phyloP scores from a whole-genome alignment of 2,329 filamentous ascomycete genomes.

The Sclerotinia glacialis region DNA sequence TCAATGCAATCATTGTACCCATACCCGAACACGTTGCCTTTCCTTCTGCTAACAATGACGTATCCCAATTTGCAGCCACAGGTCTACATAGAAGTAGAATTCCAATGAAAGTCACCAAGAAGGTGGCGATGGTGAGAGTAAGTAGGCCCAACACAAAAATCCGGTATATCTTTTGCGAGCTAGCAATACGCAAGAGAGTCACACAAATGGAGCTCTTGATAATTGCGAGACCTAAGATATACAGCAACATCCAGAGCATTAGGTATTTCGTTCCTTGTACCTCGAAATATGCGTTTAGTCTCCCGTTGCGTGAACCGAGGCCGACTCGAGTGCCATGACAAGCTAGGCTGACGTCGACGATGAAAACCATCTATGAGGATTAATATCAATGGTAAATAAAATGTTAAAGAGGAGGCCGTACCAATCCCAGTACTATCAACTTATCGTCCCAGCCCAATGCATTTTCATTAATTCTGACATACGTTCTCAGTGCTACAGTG shows the following conservation, averaged over 20 bases:
- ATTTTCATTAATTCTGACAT: not conserved
- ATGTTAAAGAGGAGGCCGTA: not conserved
- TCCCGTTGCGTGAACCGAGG: constrained; percentile 27
- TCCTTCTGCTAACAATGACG: constrained; percentile 20
- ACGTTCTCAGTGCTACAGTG: constrained; percentile 1
- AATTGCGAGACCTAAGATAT: constrained; percentile 26
- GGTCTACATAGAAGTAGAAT: constrained; percentile 29
- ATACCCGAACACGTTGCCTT: constrained; percentile 26
- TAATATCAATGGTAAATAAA: not conserved
- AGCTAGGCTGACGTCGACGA: constrained; percentile 27
- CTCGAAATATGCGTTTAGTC: constrained; percentile 25
- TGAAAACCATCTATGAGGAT: constrained; percentile 6
- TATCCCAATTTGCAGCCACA: constrained; percentile 29
- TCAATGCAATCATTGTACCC: constrained; percentile 30
- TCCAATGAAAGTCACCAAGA: constrained; percentile 28
- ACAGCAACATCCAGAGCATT: constrained; percentile 27
- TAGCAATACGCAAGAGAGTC: constrained; percentile 29
- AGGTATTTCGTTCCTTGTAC: constrained; percentile 29
- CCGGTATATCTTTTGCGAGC: constrained; percentile 9
- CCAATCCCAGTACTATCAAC: constrained; percentile 9
- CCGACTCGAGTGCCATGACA: constrained; percentile 29
- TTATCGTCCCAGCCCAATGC: constrained; percentile 18
- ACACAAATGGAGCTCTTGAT: constrained; percentile 33
- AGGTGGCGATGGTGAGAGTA: constrained; percentile 19
- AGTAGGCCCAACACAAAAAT: constrained; percentile 17